Evolutionary conservation across 345 rosid genomes (phyloP), one percentile per base, ranked within the genome.

Genomic region (Geranium brycei): DNA sequence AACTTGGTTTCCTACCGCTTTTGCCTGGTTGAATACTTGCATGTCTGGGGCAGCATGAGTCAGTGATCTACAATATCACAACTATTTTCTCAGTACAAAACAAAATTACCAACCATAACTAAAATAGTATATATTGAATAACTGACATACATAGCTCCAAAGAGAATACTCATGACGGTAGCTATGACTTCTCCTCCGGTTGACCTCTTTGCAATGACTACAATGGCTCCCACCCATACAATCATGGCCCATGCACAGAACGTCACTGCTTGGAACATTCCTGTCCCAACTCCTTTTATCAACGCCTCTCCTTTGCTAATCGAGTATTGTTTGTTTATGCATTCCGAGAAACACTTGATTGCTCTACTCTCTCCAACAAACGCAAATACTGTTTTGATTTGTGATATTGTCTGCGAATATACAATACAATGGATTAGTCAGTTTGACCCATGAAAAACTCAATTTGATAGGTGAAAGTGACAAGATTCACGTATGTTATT

Each of bases 31-130:
- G 77, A 85, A 85, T 17, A 81, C 66, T 83, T 83, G 87, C 73
- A 83, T 71, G 72, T 85, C 88, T 35, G 91, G 85, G 35, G 91
- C 85, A 58, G 91, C 85, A 68, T 75, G 75, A 60, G 86, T 86
- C 32, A 86, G 80, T 58, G 88, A 71, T 64, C 88, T 86, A 80
- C 73, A 76, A 56, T 18, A 32, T 7, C 41, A 35, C 10, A 4
- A 35, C 10, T 4, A 35, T 35, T 35, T 35, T 35, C 10, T 35
- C 4, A 35, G 41, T 3, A 7, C 28, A 23, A 23, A 23, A 23
- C 28, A 35, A 35, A 35, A 7, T 1, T 35, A 35, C 41, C 41
- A 35, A 35, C 28, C 28, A 23, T 23, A 23, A 0, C 28, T 23
- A 23, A 23, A 23, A 23, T 35, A 1, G 41, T 35, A 7, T 35